Evolutionary conservation across 169 alveolate species (phyloP), one percentile per base, ranked within the genome.

Genomic region (Cryptosporidium sp.): DNA sequence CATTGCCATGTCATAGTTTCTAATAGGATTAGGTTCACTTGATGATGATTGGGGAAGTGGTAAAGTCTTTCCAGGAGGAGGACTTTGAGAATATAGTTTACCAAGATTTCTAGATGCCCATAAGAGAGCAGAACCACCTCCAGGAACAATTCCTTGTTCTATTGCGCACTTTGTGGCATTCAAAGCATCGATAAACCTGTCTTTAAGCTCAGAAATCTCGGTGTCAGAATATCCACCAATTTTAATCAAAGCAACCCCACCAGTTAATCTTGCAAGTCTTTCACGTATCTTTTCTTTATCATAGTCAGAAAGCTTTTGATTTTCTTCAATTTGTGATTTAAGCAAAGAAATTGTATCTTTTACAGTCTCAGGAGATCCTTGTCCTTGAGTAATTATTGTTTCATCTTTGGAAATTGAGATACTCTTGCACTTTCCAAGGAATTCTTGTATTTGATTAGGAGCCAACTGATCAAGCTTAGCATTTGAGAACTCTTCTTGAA

Each of bases 161-260:
- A 97, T 97, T 12, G 99, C 99, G 51, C 99, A 99, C 94, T 97
- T 96, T 45, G 99, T 98, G 69, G 99, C 99, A 87, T 98, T 96
- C 62, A 98, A 96, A 12, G 99, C 99, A 85, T 98, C 99, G 69
- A 97, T 97, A 70, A 98, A 96, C 85, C 99, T 96, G 84, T 98
- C 99, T 93, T 98, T 98, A 67, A 97, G 95, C 94, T 98, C 99
- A 39, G 97, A 95, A 3, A 97, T 99, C 94, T 97, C 99, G 10
- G 97, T 98, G 91, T 98, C 99, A 52, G 98, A 95, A 62, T 98
- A 97, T 41, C 99, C 99, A 68, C 99, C 99, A 43, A 97, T 93
- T 93, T 96, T 98, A 62, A 98, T 97, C 51, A 98, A 97, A 1
- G 99, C 99, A 70, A 98, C 99, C 21, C 99, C 99, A 29, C 99